phyloP scores from a whole-genome alignment of 179 eudicot genomes.

The Spinacia oleracea region DNA sequence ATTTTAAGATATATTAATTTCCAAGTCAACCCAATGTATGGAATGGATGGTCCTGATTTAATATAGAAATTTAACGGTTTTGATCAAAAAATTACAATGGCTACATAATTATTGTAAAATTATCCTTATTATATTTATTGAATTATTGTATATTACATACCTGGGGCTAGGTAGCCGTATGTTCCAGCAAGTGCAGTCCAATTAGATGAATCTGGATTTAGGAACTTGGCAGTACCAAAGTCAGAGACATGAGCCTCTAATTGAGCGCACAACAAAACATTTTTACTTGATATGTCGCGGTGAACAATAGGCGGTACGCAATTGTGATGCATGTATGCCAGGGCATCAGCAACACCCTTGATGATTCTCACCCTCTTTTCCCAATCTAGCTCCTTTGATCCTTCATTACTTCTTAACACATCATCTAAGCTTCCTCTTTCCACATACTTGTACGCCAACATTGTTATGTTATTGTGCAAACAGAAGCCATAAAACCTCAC shows the following conservation, averaged over 20 bases:
- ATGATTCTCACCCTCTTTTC: constrained; percentile 25
- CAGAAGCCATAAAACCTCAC: constrained; percentile 39
- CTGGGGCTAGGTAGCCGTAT: constrained; percentile 42
- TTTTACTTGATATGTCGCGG: constrained; percentile 26
- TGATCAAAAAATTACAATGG: too few species aligned
- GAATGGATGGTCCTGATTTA: too few species aligned
- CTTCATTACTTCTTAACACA: neutral
- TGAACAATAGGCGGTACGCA: constrained; percentile 25
- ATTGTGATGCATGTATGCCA: constrained; percentile 39
- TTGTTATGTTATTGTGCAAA: constrained; percentile 14
- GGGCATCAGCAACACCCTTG: constrained; percentile 28
- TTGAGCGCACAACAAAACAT: constrained; percentile 18
- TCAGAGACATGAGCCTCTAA: constrained; percentile 28
- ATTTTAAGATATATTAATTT: too few species aligned
- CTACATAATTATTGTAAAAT: too few species aligned
- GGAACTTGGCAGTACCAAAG: constrained; percentile 33
- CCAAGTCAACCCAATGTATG: too few species aligned
- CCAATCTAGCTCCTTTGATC: constrained; percentile 32
- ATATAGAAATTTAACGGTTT: too few species aligned
- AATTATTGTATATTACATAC: constrained; percentile 22
- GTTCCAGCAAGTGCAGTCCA: constrained; percentile 36
- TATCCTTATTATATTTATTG: too few species aligned
- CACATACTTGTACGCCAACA: constrained; percentile 34
- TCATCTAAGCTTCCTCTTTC: constrained; percentile 30
- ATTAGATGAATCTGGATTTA: constrained; percentile 21